These are phyloP conservation scores for Saccharomyces hybrid DNA, from an alignment of 1,139 yeast species.

Conservation along the genomic window DNA sequence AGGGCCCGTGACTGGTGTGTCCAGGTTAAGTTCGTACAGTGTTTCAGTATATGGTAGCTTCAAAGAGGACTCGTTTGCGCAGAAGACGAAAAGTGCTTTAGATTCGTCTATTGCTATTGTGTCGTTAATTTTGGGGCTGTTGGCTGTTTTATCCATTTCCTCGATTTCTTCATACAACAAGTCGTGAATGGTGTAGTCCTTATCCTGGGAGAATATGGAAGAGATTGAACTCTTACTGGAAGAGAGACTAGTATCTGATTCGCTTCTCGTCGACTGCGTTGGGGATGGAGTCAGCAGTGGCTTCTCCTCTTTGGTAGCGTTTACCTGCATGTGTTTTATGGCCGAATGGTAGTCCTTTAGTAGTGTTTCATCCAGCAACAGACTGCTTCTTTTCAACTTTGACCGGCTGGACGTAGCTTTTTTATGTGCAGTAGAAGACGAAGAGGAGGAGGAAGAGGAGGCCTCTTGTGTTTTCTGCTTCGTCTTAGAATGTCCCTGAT, in stretches of 20 bases:
- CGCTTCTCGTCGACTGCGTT: slow-evolving; percentile 6
- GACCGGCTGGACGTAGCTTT: slow-evolving; percentile 2
- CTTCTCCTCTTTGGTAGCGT: background rate
- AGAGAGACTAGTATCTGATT: slow-evolving; percentile 11
- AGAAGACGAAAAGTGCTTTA: background rate
- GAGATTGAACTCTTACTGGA: slow-evolving; percentile 15
- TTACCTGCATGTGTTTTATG: slow-evolving; percentile 12
- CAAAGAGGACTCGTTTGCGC: slow-evolving; percentile 3
- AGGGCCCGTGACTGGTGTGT: background rate
- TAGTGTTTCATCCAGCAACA: slow-evolving; percentile 21
- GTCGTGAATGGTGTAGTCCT: slow-evolving; percentile 15
- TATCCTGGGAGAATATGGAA: slow-evolving; percentile 11
- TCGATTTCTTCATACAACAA: slow-evolving; percentile 16
- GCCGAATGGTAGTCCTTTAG: slow-evolving; percentile 25
- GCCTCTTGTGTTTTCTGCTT: background rate
- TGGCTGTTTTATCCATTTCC: background rate
- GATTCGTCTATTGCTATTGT: slow-evolving; percentile 5
- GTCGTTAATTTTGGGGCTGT: background rate
- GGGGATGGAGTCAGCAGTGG: background rate
- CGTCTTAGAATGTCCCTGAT: background rate
- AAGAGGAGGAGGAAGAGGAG: background rate
- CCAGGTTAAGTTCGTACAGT: background rate
- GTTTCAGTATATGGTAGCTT: slow-evolving; percentile 2
- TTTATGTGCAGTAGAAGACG: background rate
- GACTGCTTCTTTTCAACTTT: slow-evolving; percentile 21